Evolutionary conservation across 208 protist genomes (phyloP).

Genomic region (Leishmania tarentolae): DNA sequence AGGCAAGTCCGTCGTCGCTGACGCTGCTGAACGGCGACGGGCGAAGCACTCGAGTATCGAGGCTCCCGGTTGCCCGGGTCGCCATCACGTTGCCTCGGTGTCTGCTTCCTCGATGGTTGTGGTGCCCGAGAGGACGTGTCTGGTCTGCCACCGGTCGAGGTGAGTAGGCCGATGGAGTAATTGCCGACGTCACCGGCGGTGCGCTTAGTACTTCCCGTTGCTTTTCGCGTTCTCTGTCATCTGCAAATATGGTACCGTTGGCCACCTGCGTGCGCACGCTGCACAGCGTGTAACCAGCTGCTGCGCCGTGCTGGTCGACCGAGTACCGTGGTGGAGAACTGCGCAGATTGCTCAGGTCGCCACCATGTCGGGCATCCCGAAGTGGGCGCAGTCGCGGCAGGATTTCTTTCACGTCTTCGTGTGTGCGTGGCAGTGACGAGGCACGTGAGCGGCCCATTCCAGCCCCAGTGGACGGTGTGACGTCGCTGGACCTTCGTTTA

Average conservation of each 20-base stretch:
- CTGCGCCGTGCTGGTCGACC: not conserved
- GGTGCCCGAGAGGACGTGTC: not conserved
- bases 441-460: slow-evolving; percentile 16
- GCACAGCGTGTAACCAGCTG: not conserved
- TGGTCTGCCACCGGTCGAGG: slow-evolving; percentile 7
- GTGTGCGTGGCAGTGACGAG: slow-evolving; percentile 21
- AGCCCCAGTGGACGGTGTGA: not conserved
- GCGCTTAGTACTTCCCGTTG: slow-evolving; percentile 6
- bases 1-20: not conserved
- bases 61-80: not conserved
- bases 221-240: not conserved
- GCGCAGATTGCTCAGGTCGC: not conserved
- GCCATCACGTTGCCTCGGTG: not conserved
- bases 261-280: not conserved
- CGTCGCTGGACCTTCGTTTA: not conserved
- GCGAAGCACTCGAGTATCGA: not conserved
- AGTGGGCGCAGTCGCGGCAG: slow-evolving; percentile 23
- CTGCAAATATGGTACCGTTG: not conserved
- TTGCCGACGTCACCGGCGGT: not conserved
- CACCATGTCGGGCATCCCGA: not conserved
- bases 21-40: not conserved
- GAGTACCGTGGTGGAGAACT: slow-evolving; percentile 2
- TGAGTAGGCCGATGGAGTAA: slow-evolving; percentile 3
- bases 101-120: not conserved
- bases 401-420: slow-evolving; percentile 22